These are phyloP conservation scores for Hirsutella rhossiliensis DNA, from an alignment of 2,329 filamentous ascomycete species.

Conservation along the genomic window DNA sequence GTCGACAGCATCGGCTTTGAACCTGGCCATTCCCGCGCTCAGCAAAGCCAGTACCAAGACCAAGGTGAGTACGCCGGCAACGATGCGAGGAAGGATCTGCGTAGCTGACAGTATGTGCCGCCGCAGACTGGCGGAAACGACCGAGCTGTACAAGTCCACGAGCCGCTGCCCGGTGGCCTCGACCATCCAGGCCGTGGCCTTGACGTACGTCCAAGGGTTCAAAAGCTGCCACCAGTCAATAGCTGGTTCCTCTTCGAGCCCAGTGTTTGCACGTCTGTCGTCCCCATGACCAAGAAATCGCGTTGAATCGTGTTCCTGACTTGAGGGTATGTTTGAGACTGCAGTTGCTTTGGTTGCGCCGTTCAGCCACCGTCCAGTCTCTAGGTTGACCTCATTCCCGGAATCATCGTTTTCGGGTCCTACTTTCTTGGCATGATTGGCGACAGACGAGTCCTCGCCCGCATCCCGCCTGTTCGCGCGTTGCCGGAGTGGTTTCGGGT, in stretches of 20 bases:
- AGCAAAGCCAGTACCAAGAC: constrained; percentile 2
- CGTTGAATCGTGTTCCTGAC: background rate
- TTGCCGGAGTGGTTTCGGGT: too few relatives aligned
- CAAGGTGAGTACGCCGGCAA: constrained; percentile 3
- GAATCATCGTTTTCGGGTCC: background rate
- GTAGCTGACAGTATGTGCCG: constrained; percentile 5
- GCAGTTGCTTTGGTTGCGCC: constrained; percentile 2
- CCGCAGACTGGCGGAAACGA: constrained; percentile 4
- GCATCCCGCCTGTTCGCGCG: too few relatives aligned
- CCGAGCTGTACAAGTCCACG: constrained; percentile 4
- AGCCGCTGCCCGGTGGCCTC: constrained; percentile 9
- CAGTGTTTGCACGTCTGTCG: background rate
- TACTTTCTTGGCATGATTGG: background rate
- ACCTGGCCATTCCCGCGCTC: background rate
- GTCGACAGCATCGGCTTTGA: background rate
- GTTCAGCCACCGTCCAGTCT: constrained; percentile 5
- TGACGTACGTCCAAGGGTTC: constrained; percentile 19
- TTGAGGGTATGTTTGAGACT: background rate
- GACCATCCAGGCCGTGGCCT: constrained; percentile 12
- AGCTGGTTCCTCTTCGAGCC: background rate
- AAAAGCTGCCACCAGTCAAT: constrained; percentile 14
- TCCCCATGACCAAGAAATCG: background rate
- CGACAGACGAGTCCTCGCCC: background rate
- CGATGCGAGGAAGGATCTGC: constrained; percentile 2
- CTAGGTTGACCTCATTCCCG: background rate